Evolutionary conservation across 768 basidiomycete species (phyloP), one percentile per base, ranked within the genome.

Genomic region (Amanita inopinata): DNA sequence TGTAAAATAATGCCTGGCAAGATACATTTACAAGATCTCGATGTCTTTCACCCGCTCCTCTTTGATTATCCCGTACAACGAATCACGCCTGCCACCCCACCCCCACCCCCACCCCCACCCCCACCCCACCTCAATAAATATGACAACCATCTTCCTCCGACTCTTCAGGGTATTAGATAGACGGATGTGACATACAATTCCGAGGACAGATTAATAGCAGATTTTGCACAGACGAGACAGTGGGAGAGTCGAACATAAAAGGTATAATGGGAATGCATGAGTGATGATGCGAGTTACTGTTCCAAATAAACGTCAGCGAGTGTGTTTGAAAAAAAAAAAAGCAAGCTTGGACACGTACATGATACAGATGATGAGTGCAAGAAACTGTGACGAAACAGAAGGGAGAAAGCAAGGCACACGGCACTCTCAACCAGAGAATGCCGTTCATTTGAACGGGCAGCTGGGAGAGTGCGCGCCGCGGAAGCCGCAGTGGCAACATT

Each of bases 401-500:
- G 15, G 19, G 14, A 46, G n/a, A 38, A 30, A 27, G 30, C 18
- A 22, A 31, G 51, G 50, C 34, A 33, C 30, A 35, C 46, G 44
- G n/a, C n/a, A n/a, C n/a, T n/a, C n/a, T n/a, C n/a, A 31, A 32
- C 7, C 7, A 5, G 24, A 4, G 35, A 1, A 17, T 12, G 15
- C 20, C 36, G 44, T 49, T 67, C 59, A 75, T 56, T 67, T 73
- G 76, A 81, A 80, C 32, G 79, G 79, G 66, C 81, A 83, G 54
- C 64, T 68, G 25, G 76, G 72, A 19, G 74, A 57, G 52, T 73
- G 71, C 46, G 64, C 55, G 28, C 80, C 80, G 52, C 82, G 76
- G 68, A 69, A 80, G 51, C 80, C 80, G 49, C 83, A 85, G 57
- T 83, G 80, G 68, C 80, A 83, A 64, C 83, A 85, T 58, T 83